Evolutionary conservation across 345 rosid genomes (phyloP).

Genomic region (Balakata baccata): DNA sequence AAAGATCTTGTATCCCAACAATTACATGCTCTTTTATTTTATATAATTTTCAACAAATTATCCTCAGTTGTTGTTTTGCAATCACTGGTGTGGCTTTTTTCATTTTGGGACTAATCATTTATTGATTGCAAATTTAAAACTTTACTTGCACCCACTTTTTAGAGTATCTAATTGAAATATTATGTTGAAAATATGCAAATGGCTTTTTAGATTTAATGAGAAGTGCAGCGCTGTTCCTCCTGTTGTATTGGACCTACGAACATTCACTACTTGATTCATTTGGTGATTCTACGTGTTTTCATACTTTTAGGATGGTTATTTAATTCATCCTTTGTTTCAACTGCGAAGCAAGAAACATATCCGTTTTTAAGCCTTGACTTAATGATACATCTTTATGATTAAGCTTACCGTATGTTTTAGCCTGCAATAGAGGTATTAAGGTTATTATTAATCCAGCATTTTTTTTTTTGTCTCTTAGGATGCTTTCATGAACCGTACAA

Average conservation of each 20-base stretch:
- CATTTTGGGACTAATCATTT: not conserved
- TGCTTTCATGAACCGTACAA: conserved; percentile 17
- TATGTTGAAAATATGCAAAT: not conserved
- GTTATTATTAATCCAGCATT: not conserved
- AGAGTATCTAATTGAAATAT: not conserved
- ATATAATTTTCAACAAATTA: not conserved
- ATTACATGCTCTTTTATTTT: not conserved
- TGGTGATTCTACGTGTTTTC: not conserved
- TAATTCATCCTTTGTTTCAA: not conserved
- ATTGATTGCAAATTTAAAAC: not conserved
- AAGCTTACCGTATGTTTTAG: not conserved
- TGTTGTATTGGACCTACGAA: no score
- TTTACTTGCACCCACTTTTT: not conserved
- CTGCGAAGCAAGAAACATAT: conserved; percentile 31
- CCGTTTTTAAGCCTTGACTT: conserved; percentile 1
- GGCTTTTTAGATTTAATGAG: not conserved
- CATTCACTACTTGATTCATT: not conserved
- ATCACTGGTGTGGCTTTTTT: not conserved
- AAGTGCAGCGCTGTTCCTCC: not conserved
- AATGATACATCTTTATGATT: not conserved
- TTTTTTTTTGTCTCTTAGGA: conserved; percentile 32
- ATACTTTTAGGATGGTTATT: not conserved
- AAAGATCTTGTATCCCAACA: no score
- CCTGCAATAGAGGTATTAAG: not conserved
- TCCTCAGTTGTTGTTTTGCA: not conserved